phyloP scores from a whole-genome alignment of 1,284 basidiomycete genomes.

The Phaffia rhodozyma region DNA sequence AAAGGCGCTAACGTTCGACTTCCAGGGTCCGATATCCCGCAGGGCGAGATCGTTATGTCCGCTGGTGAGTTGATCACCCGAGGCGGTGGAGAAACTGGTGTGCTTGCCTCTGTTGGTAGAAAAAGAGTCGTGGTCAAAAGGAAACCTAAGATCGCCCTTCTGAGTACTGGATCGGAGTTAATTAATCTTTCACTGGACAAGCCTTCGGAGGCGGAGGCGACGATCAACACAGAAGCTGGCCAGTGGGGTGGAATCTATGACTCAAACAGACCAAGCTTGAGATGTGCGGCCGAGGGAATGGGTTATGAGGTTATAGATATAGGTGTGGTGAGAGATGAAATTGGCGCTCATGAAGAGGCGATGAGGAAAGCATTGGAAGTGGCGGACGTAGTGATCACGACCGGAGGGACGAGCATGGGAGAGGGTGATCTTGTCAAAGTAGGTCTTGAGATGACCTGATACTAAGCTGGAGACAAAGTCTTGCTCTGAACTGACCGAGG shows the following conservation, averaged over 20 bases:
- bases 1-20: slow-evolving; percentile 58
- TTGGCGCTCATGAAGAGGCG: slow-evolving; percentile 49
- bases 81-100: slow-evolving; percentile 73
- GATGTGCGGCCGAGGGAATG: slow-evolving; percentile 53
- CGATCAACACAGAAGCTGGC: slow-evolving; percentile 28
- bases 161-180: slow-evolving; percentile 78
- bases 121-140: slow-evolving; percentile 53
- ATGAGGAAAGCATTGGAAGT: slow-evolving; percentile 47
- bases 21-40: slow-evolving; percentile 58
- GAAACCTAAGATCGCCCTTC: slow-evolving; percentile 61
- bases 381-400: slow-evolving; percentile 67
- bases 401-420: slow-evolving; percentile 84
- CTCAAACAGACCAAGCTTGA: slow-evolving; percentile 68
- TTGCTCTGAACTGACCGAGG: background rate
- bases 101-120: slow-evolving; percentile 63
- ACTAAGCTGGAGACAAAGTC: background rate
- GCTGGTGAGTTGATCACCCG: slow-evolving; percentile 50
- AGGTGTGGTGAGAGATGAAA: slow-evolving; percentile 64
- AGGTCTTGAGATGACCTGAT: background rate
- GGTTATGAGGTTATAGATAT: slow-evolving; percentile 69
- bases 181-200: slow-evolving; percentile 44
- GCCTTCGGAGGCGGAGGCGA: background rate
- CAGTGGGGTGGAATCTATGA: slow-evolving; percentile 64
- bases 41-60: slow-evolving; percentile 54
- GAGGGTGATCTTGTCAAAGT: slow-evolving; percentile 65